These are phyloP conservation scores for Cryptosporidium sp. DNA, from an alignment of 169 alveolate species.

Conservation along the genomic window DNA sequence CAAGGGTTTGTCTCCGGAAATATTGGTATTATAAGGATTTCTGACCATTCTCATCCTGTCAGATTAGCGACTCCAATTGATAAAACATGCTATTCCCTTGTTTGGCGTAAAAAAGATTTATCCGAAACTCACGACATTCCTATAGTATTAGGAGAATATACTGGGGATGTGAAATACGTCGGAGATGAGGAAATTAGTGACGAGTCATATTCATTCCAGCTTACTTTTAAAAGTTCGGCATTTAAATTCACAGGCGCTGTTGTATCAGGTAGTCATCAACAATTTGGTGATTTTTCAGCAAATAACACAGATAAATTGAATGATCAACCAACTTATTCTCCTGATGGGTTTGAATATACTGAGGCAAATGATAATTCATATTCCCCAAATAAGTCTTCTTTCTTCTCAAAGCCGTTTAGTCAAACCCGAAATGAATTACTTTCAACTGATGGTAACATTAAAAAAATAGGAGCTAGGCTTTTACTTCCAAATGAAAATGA, in stretches of 20 bases:
- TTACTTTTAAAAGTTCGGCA: constrained; percentile 61
- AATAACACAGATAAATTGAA: neutral
- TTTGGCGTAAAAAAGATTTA: constrained; percentile 44
- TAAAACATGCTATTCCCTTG: constrained; percentile 36
- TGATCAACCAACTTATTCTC: constrained; percentile 27
- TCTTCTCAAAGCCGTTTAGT: constrained; percentile 12
- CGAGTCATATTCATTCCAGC: constrained; percentile 73
- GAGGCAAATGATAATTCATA: constrained; percentile 37
- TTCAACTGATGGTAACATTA: constrained; percentile 40
- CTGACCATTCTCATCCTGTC: constrained; percentile 79
- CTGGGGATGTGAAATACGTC: constrained; percentile 66
- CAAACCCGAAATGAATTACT: neutral
- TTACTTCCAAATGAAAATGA: constrained; percentile 87
- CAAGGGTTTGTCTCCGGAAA: constrained; percentile 28
- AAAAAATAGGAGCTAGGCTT: constrained; percentile 62
- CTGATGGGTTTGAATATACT: constrained; percentile 22
- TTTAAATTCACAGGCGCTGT: constrained; percentile 50
- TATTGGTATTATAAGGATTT: constrained; percentile 41
- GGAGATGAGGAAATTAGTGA: constrained; percentile 69
- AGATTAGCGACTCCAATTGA: constrained; percentile 78
- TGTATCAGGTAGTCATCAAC: constrained; percentile 19
- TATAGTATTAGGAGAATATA: constrained; percentile 60
- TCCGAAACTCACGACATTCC: constrained; percentile 40
- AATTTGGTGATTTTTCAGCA: constrained; percentile 6
- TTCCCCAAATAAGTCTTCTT: constrained; percentile 22